Conservation (phyloP, 1,284 basidiomycete species). For the Fomitopsis palustris region DNA sequence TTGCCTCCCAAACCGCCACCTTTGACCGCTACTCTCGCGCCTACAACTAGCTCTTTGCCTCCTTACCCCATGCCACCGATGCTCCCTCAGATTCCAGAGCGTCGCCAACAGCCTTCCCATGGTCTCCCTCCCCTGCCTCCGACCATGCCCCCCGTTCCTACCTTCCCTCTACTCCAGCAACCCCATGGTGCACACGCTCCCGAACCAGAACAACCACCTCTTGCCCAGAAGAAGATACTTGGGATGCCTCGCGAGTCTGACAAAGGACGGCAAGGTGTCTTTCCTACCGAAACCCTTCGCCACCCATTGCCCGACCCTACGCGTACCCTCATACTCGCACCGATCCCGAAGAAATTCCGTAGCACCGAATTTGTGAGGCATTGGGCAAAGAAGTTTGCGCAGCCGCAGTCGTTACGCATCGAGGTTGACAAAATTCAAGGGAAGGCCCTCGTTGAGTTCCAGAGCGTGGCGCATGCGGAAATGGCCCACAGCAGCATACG, state of each 20-base stretch:
- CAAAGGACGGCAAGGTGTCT: constrained; percentile 16
- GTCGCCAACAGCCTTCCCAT: background rate
- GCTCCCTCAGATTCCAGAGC: background rate
- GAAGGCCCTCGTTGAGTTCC: constrained; percentile 55
- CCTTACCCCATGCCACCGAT: background rate
- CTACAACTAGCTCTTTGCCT: too few species aligned
- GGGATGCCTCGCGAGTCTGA: constrained; percentile 21
- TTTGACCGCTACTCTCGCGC: background rate
- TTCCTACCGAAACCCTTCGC: background rate
- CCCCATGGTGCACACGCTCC: background rate
- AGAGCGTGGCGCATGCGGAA: constrained; percentile 38
- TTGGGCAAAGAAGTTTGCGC: constrained; percentile 45
- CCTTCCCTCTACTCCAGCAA: background rate
- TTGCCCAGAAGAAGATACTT: constrained; percentile 19
- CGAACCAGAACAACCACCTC: background rate
- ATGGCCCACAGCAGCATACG: constrained; percentile 50
- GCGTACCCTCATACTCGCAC: constrained; percentile 57
- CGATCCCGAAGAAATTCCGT: constrained; percentile 51
- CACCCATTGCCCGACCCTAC: constrained; percentile 36
- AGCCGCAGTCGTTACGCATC: constrained; percentile 34
- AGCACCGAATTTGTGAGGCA: constrained; percentile 24
- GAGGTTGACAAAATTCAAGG: constrained; percentile 32
- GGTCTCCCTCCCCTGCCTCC: background rate
- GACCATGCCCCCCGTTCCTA: background rate
- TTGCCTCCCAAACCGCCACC: background rate